These are phyloP conservation scores for Phytopythium chamaehyphon DNA, from an alignment of 352 stramenopile genomes.

Conservation along the genomic window DNA sequence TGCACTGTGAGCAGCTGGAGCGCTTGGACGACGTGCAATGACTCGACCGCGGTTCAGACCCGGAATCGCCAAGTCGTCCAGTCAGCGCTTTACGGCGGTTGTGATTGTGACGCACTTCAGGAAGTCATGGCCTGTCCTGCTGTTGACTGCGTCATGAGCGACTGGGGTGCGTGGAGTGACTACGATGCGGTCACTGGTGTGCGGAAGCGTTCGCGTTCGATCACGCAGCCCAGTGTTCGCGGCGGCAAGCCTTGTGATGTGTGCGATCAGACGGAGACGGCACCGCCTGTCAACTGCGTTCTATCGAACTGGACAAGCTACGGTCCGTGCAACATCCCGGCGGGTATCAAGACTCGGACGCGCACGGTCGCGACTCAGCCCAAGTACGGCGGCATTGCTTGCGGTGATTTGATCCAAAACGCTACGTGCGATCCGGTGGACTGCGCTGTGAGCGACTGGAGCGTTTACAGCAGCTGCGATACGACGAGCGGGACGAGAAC, in stretches of 20 bases:
- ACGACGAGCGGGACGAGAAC: constrained; percentile 21
- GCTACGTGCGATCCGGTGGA: constrained; percentile 51
- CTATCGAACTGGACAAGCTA: constrained; percentile 45
- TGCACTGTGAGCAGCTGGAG: constrained; percentile 37
- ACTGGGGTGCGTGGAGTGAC: constrained; percentile 32
- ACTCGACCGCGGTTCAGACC: constrained; percentile 29
- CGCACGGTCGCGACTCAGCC: constrained; percentile 28
- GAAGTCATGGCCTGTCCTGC: constrained; percentile 33
- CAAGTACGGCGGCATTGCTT: constrained; percentile 42
- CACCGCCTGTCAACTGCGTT: constrained; percentile 43
- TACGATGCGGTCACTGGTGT: constrained; percentile 35
- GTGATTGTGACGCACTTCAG: constrained; percentile 14
- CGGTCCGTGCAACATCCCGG: constrained; percentile 27
- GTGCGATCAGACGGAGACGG: constrained; percentile 26
- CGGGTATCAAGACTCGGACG: constrained; percentile 23
- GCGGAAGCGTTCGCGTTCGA: constrained; percentile 20
- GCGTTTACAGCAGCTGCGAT: constrained; percentile 29
- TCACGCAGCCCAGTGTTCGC: constrained; percentile 29
- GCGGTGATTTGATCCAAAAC: constrained; percentile 22
- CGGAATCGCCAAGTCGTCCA: constrained; percentile 27
- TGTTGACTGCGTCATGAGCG: constrained; percentile 38
- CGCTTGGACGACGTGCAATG: constrained; percentile 48
- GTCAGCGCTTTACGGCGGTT: constrained; percentile 29
- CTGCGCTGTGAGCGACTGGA: constrained; percentile 46
- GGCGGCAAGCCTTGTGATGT: constrained; percentile 32